A percentile compares a stretch with the other conserved stretches of the same genome.
phyloP scores from a whole-genome alignment of 768 basidiomycete species.

The Agaricus subrufescens region DNA sequence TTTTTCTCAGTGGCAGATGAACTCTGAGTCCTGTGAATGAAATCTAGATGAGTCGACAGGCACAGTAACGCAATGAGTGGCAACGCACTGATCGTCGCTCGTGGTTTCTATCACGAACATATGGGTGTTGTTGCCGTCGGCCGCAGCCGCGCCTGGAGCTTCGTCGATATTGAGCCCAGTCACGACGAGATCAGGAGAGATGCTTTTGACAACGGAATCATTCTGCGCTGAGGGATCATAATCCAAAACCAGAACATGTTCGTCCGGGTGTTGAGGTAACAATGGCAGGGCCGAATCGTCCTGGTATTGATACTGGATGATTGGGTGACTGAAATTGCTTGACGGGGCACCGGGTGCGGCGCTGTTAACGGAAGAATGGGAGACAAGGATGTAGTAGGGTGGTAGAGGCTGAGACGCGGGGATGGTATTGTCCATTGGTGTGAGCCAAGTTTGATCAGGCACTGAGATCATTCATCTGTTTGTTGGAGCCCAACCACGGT shows the following conservation, averaged over 20 bases:
- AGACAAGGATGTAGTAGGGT: slow-evolving; percentile 69
- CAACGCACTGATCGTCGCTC: slow-evolving; percentile 45
- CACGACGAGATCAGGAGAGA: slow-evolving; percentile 41
- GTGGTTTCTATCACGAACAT: slow-evolving; percentile 78
- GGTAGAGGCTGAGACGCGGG: slow-evolving; percentile 20
- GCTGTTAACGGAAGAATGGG: slow-evolving; percentile 44
- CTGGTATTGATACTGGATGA: slow-evolving; percentile 77
- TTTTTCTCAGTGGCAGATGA: slow-evolving; percentile 32
- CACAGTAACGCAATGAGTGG: not conserved
- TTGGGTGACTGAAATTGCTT: slow-evolving; percentile 58
- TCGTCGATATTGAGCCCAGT: slow-evolving; percentile 63
- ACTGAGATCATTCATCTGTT: not conserved
- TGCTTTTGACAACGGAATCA: slow-evolving; percentile 45
- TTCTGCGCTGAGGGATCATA: slow-evolving; percentile 43
- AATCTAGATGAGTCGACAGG: slow-evolving; percentile 6
- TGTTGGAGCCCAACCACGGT: not conserved
- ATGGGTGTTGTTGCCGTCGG: slow-evolving; percentile 47
- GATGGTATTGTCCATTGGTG: slow-evolving; percentile 3
- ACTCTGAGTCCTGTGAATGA: slow-evolving; percentile 16
- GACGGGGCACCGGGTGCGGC: slow-evolving; percentile 30
- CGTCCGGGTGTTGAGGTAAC: slow-evolving; percentile 52
- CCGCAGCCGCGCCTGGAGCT: slow-evolving; percentile 66
- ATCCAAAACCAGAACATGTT: slow-evolving; percentile 74
- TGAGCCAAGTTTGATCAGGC: not conserved
- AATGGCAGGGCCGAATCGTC: slow-evolving; percentile 72